Percentiles rank a stretch among this genome's conserved stretches.
Conservation (phyloP, 2,329 filamentous ascomycete genomes). For the Colletotrichum nymphaeae region DNA sequence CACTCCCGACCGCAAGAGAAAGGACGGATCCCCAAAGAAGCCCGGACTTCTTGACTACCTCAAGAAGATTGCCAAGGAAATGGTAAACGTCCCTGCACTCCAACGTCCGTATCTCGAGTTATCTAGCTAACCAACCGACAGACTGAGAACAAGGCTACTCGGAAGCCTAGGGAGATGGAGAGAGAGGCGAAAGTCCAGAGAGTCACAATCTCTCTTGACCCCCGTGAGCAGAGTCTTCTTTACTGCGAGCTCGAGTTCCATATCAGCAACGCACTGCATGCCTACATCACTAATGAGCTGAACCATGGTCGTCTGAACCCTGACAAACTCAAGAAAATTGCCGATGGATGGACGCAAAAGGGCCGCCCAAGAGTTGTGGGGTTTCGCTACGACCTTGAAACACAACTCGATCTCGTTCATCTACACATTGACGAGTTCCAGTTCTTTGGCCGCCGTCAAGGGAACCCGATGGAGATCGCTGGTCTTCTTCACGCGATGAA, state of each 20-base stretch:
- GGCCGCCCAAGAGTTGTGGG: slow-evolving; percentile 66
- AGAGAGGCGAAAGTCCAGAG: slow-evolving; percentile 42
- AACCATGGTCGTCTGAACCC: slow-evolving; percentile 65
- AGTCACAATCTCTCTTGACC: slow-evolving; percentile 61
- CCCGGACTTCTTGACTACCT: slow-evolving; percentile 57
- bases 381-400: slow-evolving; percentile 70
- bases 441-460: slow-evolving; percentile 63
- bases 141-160: slow-evolving; percentile 51
- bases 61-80: slow-evolving; percentile 64
- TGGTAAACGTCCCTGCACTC: slow-evolving; percentile 53
- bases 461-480: slow-evolving; percentile 54
- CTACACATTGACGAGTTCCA: slow-evolving; percentile 64
- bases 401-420: slow-evolving; percentile 66
- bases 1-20: slow-evolving; percentile 39
- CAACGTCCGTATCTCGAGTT: neutral
- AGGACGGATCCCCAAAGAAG: slow-evolving; percentile 46
- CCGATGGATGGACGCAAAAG: slow-evolving; percentile 62
- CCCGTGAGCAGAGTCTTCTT: slow-evolving; percentile 68
- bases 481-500: slow-evolving; percentile 65
- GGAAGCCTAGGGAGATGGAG: slow-evolving; percentile 45
- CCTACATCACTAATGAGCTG: slow-evolving; percentile 64
- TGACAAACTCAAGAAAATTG: slow-evolving; percentile 62
- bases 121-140: slow-evolving; percentile 30
- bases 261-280: slow-evolving; percentile 62
- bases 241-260: slow-evolving; percentile 70